phyloP scores from a whole-genome alignment of 805 yeast species.

The Sugiyamaella marilandica region DNA sequence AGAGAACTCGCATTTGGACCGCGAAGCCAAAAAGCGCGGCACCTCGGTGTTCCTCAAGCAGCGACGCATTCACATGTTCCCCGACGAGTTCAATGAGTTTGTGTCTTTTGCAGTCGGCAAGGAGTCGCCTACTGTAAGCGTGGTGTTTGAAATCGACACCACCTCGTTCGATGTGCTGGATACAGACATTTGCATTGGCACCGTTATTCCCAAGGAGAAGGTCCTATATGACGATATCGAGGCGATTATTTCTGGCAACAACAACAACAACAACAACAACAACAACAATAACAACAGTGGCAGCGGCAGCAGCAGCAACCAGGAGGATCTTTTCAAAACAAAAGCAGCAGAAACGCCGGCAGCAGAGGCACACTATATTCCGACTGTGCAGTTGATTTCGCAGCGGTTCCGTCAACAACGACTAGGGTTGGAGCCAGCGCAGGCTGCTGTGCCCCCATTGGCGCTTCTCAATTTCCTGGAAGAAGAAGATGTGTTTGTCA shows the following conservation, averaged over 20 bases:
- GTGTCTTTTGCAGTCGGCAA: slow-evolving; percentile 56
- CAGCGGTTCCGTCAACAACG: slow-evolving; percentile 68
- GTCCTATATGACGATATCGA: slow-evolving; percentile 24
- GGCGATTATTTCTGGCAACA: slow-evolving; percentile 6
- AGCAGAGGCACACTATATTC: slow-evolving; percentile 61
- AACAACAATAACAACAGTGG: background rate
- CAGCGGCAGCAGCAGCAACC: background rate
- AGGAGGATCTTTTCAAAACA: no score
- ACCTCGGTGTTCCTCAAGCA: slow-evolving; percentile 87
- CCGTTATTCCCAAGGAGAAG: slow-evolving; percentile 57
- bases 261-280: background rate
- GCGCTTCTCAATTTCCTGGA: slow-evolving; percentile 75
- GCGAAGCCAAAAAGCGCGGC: slow-evolving; percentile 86
- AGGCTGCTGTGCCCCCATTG: slow-evolving; percentile 45
- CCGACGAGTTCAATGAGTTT: slow-evolving; percentile 53
- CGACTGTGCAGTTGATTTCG: slow-evolving; percentile 59
- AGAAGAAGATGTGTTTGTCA: slow-evolving; percentile 72
- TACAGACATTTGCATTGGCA: slow-evolving; percentile 70
- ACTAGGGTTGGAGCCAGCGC: slow-evolving; percentile 37
- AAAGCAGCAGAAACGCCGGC: slow-evolving; percentile 33
- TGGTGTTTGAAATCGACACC: slow-evolving; percentile 75
- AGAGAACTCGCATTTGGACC: slow-evolving; percentile 73
- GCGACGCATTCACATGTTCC: slow-evolving; percentile 60
- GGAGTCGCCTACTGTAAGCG: slow-evolving; percentile 64
- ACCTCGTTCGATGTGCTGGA: slow-evolving; percentile 65